These are phyloP conservation scores for Knufia fluminis DNA, from an alignment of 2,329 filamentous ascomycete genomes.

Conservation along the genomic window DNA sequence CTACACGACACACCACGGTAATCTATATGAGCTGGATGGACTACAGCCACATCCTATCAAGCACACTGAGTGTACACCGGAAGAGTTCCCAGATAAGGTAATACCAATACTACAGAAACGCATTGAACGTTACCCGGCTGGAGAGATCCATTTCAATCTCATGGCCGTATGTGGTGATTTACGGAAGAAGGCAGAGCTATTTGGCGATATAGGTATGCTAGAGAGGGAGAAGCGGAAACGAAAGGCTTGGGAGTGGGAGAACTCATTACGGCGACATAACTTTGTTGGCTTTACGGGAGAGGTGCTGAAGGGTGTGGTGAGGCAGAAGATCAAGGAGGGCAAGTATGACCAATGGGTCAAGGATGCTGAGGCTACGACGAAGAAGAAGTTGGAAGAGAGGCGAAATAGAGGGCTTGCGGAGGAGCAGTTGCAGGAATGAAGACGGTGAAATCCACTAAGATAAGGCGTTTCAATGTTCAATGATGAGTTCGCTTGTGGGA, in stretches of 20 bases:
- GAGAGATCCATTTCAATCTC: slow-evolving; percentile 92
- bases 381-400: slow-evolving; percentile 30
- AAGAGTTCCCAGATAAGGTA: slow-evolving; percentile 68
- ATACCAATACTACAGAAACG: slow-evolving; percentile 79
- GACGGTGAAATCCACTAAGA: too few relatives aligned
- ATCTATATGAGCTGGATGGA: slow-evolving; percentile 88
- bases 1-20: slow-evolving; percentile 71
- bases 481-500: too few relatives aligned
- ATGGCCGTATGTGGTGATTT: slow-evolving; percentile 85
- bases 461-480: too few relatives aligned
- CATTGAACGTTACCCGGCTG: slow-evolving; percentile 71
- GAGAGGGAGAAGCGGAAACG: slow-evolving; percentile 75
- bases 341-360: slow-evolving; percentile 76
- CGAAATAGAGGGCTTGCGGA: slow-evolving; percentile 13
- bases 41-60: slow-evolving; percentile 86
- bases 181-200: slow-evolving; percentile 63
- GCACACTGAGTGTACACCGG: slow-evolving; percentile 64
- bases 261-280: slow-evolving; percentile 82
- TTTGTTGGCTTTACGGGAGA: slow-evolving; percentile 94
- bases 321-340: slow-evolving; percentile 58
- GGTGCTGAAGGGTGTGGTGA: slow-evolving; percentile 77
- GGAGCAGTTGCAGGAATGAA: slow-evolving; percentile 7
- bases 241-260: slow-evolving; percentile 86
- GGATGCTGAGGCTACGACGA: slow-evolving; percentile 45
- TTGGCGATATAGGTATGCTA: slow-evolving; percentile 72